A percentile compares a stretch with the other conserved stretches of the same genome.
Conservation (phyloP, 148 eudicot genomes). For the Mesembryanthemum crystallinum region DNA sequence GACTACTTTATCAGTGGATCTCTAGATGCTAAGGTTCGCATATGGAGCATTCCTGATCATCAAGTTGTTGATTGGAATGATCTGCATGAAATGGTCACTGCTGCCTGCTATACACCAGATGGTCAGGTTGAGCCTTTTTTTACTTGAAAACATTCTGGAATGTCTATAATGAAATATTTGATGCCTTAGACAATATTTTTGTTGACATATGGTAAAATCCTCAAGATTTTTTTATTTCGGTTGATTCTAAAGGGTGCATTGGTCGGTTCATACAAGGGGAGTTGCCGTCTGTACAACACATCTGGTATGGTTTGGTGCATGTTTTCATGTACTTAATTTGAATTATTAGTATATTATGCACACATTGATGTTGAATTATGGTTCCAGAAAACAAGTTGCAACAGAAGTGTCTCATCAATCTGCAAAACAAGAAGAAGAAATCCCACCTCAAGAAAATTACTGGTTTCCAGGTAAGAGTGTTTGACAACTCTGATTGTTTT, state of each 20-base stretch:
- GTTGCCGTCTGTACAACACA: conserved; percentile 74
- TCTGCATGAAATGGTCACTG: conserved; percentile 97
- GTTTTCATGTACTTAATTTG: conserved; percentile 15
- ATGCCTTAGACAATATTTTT: background rate
- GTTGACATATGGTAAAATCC: conserved; percentile 11
- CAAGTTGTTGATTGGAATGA: conserved; percentile 96
- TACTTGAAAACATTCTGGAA: background rate
- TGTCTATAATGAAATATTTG: background rate
- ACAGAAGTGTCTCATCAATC: conserved; percentile 61
- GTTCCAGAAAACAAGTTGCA: conserved; percentile 69
- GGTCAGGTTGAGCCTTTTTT: conserved; percentile 61
- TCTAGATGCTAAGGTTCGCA: conserved; percentile 89
- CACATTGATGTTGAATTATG: background rate
- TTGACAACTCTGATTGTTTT: background rate
- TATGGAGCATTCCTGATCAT: conserved; percentile 93
- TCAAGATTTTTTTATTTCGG: conserved; percentile 18
- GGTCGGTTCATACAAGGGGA: conserved; percentile 95
- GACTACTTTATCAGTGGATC: conserved; percentile 92
- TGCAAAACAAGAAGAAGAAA: conserved; percentile 88
- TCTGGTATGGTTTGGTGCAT: conserved; percentile 44
- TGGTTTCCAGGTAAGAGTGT: conserved; percentile 76
- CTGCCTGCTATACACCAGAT: conserved; percentile 95
- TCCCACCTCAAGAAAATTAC: conserved; percentile 86
- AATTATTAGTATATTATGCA: background rate
- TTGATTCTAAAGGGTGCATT: conserved; percentile 66